phyloP scores from a whole-genome alignment of 1,284 basidiomycete species.

The Austroboletus novae-zelandiae region DNA sequence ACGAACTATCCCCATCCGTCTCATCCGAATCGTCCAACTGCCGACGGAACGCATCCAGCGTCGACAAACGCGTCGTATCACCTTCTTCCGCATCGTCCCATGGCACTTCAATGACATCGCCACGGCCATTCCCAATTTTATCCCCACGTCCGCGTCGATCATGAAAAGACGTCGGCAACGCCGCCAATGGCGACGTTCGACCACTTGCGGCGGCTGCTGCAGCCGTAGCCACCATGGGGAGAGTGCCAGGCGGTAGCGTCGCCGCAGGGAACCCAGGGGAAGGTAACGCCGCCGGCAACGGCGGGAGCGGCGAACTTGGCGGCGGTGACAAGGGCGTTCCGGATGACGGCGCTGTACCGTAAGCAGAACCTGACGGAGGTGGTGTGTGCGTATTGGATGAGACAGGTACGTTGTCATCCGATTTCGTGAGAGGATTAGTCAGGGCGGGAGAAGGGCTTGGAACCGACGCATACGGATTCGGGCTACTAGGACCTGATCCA shows the following conservation, averaged over 20 bases:
- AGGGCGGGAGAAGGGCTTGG: constrained; percentile 5
- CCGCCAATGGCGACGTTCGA: constrained; percentile 17
- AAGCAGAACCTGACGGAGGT: constrained; percentile 3
- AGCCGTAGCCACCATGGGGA: constrained; percentile 1
- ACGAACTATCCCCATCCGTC: constrained; percentile 9
- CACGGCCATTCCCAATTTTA: background rate
- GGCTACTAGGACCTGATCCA: constrained; percentile 3
- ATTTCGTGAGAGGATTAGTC: background rate
- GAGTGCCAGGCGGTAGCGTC: background rate
- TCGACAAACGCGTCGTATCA: constrained; percentile 22
- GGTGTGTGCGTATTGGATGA: constrained; percentile 3
- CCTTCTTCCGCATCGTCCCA: constrained; percentile 15
- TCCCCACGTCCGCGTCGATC: background rate
- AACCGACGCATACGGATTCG: constrained; percentile 4
- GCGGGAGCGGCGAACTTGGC: constrained; percentile 26
- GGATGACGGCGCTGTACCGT: background rate
- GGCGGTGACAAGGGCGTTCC: constrained; percentile 27
- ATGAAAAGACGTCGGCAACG: constrained; percentile 12
- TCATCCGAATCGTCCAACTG: constrained; percentile 18
- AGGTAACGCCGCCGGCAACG: constrained; percentile 16
- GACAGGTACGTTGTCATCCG: background rate
- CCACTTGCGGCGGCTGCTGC: constrained; percentile 17
- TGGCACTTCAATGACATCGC: background rate
- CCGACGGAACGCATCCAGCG: constrained; percentile 26
- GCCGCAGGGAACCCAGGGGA: constrained; percentile 7